Conservation (phyloP, 345 rosid species). For the Aethionema arabicum region DNA sequence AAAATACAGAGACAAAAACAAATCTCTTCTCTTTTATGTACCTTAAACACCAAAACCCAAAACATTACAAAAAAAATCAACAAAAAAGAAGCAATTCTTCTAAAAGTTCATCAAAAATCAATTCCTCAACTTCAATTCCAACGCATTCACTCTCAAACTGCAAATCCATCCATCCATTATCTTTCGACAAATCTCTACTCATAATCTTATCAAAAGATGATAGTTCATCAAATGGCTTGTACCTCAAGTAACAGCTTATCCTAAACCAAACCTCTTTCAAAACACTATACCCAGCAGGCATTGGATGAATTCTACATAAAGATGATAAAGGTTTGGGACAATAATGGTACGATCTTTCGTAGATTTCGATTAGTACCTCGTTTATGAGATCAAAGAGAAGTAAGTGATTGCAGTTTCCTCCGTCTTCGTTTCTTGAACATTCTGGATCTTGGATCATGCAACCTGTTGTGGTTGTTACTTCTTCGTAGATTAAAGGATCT, state of each 20-base stretch:
- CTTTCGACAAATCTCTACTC: constrained; percentile 50
- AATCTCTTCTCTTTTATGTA: constrained; percentile 18
- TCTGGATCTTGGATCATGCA: constrained; percentile 49
- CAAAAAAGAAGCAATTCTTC: constrained; percentile 45
- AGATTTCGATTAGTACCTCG: constrained; percentile 59
- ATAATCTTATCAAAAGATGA: constrained; percentile 44
- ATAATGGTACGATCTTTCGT: constrained; percentile 57
- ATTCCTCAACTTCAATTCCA: constrained; percentile 68
- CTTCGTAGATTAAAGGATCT: constrained; percentile 54
- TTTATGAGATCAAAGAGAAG: constrained; percentile 67
- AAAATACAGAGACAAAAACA: constrained; percentile 1
- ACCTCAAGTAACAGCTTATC: constrained; percentile 52
- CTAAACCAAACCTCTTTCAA: constrained; percentile 71
- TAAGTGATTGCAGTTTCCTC: constrained; percentile 44
- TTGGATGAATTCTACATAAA: constrained; percentile 50
- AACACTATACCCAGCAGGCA: constrained; percentile 56
- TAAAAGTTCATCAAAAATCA: constrained; percentile 65
- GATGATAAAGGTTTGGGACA: constrained; percentile 54
- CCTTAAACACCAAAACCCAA: constrained; percentile 19
- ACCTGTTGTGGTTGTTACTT: constrained; percentile 42
- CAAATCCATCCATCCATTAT: constrained; percentile 78
- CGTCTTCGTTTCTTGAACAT: constrained; percentile 43
- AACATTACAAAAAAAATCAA: background rate
- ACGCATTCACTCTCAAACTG: constrained; percentile 70
- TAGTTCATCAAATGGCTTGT: constrained; percentile 36